Percentiles rank a stretch among this genome's conserved stretches.
These are phyloP conservation scores for Xylaria venustula DNA, from an alignment of 495 filamentous ascomycete species.

Conservation along the genomic window DNA sequence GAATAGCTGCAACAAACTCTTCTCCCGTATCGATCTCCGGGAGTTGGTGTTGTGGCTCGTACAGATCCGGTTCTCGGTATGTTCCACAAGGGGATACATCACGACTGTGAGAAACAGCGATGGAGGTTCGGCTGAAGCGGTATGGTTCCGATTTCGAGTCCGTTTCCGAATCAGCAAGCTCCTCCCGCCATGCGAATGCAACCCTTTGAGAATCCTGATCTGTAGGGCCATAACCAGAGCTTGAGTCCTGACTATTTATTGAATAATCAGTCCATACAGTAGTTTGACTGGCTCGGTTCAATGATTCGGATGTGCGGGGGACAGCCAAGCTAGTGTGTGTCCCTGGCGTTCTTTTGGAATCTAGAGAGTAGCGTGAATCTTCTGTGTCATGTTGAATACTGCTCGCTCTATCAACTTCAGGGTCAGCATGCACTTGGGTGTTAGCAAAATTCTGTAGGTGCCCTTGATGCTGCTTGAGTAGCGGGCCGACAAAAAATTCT, in stretches of 20 bases:
- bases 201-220: constrained; percentile 26
- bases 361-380: constrained; percentile 23
- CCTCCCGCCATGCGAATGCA: constrained; percentile 26
- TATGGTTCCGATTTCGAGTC: constrained; percentile 28
- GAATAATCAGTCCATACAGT: constrained; percentile 59
- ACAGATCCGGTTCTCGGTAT: constrained; percentile 17
- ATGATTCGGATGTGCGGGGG: constrained; percentile 42
- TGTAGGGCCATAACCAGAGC: constrained; percentile 24
- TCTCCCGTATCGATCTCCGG: constrained; percentile 37
- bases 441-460: constrained; percentile 15
- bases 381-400: constrained; percentile 15
- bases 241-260: constrained; percentile 45
- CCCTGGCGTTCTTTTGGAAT: constrained; percentile 27
- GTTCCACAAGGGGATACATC: constrained; percentile 19
- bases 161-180: constrained; percentile 26
- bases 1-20: constrained; percentile 29
- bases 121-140: constrained; percentile 20
- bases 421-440: not conserved
- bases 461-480: constrained; percentile 20
- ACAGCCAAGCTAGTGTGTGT: constrained; percentile 36
- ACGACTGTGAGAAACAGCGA: constrained; percentile 19
- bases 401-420: constrained; percentile 7
- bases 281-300: constrained; percentile 49
- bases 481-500: constrained; percentile 26
- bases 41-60: constrained; percentile 30